Percentiles rank a stretch among this genome's conserved stretches.
Conservation (phyloP, 495 filamentous ascomycete genomes). For the Astrothelium macrocarpum region DNA sequence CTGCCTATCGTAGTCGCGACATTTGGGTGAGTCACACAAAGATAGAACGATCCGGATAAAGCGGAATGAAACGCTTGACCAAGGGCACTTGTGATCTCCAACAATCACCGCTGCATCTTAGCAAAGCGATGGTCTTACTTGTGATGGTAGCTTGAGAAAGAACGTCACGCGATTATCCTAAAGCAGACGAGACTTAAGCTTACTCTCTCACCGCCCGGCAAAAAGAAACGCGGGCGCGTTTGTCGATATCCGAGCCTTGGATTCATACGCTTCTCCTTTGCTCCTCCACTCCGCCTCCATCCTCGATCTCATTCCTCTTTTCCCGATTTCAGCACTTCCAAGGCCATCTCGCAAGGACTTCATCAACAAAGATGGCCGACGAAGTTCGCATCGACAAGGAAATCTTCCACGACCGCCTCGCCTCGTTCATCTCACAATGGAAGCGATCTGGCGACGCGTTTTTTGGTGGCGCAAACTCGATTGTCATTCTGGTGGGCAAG, state of each 20-base stretch:
- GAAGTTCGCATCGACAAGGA: constrained; percentile 87
- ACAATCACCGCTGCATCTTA: too few species aligned
- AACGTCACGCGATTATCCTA: not conserved
- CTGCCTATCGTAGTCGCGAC: not conserved
- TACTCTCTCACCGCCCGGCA: constrained; percentile 6
- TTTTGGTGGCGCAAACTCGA: constrained; percentile 75
- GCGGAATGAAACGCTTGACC: not conserved
- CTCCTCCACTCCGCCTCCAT: not conserved
- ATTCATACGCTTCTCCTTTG: not conserved
- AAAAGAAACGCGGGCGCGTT: constrained; percentile 3
- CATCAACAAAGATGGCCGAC: constrained; percentile 34
- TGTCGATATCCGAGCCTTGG: not conserved
- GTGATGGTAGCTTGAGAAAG: not conserved
- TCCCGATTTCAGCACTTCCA: constrained; percentile 9
- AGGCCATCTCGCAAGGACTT: not conserved
- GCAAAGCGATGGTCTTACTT: too few species aligned
- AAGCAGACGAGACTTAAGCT: not conserved
- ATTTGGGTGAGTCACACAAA: not conserved
- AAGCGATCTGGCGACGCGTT: constrained; percentile 72
- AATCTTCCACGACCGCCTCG: constrained; percentile 83
- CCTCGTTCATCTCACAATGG: constrained; percentile 80
- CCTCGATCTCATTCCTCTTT: not conserved
- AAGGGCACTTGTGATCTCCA: too few species aligned
- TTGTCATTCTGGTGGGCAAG: constrained; percentile 87
- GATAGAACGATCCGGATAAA: not conserved